phyloP scores from a whole-genome alignment of 306 rosid species.

The Carpinus fangiana region DNA sequence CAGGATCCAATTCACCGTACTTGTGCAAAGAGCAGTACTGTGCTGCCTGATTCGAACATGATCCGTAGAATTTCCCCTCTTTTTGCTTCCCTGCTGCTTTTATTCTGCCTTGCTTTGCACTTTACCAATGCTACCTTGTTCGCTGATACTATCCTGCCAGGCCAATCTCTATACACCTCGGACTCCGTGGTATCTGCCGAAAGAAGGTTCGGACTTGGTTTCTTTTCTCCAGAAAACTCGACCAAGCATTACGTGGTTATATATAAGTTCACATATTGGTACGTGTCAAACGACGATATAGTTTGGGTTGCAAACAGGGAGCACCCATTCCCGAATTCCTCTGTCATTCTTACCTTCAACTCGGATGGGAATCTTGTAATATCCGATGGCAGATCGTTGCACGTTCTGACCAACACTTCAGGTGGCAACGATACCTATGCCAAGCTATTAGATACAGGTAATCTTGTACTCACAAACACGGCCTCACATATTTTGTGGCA shows the following conservation, averaged over 20 bases:
- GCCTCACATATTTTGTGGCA: too few species aligned
- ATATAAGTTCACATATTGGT: background rate
- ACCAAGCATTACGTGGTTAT: background rate
- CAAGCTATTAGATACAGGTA: too few species aligned
- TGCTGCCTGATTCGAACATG: background rate
- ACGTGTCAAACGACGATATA: too few species aligned
- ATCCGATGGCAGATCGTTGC: too few species aligned
- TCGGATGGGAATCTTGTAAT: too few species aligned
- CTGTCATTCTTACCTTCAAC: background rate
- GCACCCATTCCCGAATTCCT: background rate
- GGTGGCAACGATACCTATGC: too few species aligned
- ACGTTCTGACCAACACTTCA: too few species aligned
- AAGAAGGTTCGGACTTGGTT: background rate
- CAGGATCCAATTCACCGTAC: too few species aligned
- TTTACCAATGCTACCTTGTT: background rate
- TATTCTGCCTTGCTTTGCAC: background rate
- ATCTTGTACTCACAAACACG: too few species aligned
- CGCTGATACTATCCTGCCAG: background rate
- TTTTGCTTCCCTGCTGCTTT: background rate
- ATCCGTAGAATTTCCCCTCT: background rate
- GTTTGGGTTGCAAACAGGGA: background rate
- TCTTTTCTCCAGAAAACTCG: background rate
- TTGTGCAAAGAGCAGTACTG: too few species aligned
- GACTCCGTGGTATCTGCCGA: background rate
- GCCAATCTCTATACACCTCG: background rate